Evolutionary conservation across 768 basidiomycete genomes (phyloP), one percentile per base, ranked within the genome.

Genomic region (Dioszegia hungarica): DNA sequence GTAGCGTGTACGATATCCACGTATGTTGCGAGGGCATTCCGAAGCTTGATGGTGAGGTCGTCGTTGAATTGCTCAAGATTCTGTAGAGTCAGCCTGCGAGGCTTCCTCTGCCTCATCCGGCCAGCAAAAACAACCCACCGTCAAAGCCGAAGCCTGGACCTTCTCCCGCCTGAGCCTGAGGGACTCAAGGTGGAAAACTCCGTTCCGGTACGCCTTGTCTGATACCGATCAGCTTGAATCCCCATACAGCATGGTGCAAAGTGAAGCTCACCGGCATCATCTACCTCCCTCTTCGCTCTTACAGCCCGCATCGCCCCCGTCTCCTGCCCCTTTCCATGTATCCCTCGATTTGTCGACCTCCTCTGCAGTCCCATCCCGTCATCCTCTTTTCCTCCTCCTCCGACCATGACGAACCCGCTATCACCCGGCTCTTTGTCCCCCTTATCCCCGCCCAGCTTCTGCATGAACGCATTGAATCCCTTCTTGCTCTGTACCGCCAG

Each of bases 151-250:
- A 67, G 90, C 85, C 31, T 93, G 75, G 36, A 85, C 89, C 75
- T 91, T 94, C 5, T 85, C 85, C 59, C 88, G 81, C 36, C 87
- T 82, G 34, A 94, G 79, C 33, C 92, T 80, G 34, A 94, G 80
- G 0, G 91, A 92, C 78, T 95, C 91, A n/a, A 91, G 78, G 86
- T 89, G 89, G 75, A 94, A 86, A 22, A 95, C 85, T 31, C 84
- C 90, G 63, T 86, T 88, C 25, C 91, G 81, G 68, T 95, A 95
- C 57, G 93, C 90, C 73, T 86, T 89, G 74, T 95, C 91, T 89
- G 65, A 31, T 40, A 55, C 37, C 39, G 48, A 17, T 33, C 53
- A 37, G 48, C n/a, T 45, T 37, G 25, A 24, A 33, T 27, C 5
- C 33, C 41, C 19, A n/a, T n/a, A 34, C 40, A 34, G 29, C 22